Evolutionary conservation across 495 filamentous ascomycete species (phyloP).

Genomic region (Lichina pygmaea): DNA sequence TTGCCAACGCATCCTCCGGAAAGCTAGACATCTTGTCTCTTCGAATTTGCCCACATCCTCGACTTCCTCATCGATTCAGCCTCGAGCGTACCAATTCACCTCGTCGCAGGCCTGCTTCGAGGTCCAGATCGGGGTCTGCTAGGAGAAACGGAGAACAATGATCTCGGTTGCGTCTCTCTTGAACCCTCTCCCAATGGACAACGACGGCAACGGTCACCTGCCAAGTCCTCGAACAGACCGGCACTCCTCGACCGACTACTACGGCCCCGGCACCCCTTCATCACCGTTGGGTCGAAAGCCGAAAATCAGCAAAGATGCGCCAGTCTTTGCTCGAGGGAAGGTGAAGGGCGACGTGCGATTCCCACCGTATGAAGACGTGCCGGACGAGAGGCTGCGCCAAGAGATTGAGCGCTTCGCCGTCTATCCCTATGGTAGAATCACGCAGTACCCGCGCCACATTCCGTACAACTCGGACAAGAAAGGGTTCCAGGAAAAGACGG

Average conservation of each 20-base stretch:
- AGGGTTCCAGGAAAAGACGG: slow-evolving; percentile 57
- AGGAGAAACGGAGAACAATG: slow-evolving; percentile 12
- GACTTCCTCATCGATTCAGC: too few species aligned
- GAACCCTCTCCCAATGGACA: slow-evolving; percentile 22
- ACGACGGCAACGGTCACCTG: background rate
- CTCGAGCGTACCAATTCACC: too few species aligned
- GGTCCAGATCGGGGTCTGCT: background rate
- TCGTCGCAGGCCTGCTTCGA: too few species aligned
- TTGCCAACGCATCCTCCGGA: background rate
- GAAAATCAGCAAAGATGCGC: slow-evolving; percentile 31
- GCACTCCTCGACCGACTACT: slow-evolving; percentile 3
- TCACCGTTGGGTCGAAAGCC: slow-evolving; percentile 15
- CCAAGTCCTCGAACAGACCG: slow-evolving; percentile 3
- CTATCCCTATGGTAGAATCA: slow-evolving; percentile 40
- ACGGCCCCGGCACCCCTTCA: slow-evolving; percentile 2
- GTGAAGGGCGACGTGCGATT: slow-evolving; percentile 37
- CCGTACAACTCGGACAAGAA: slow-evolving; percentile 91
- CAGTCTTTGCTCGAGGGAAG: slow-evolving; percentile 27
- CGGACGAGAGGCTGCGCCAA: slow-evolving; percentile 24
- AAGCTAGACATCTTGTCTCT: background rate
- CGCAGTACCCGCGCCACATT: slow-evolving; percentile 43
- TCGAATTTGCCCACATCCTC: too few species aligned
- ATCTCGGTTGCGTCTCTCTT: slow-evolving; percentile 29
- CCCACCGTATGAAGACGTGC: slow-evolving; percentile 29
- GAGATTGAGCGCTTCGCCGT: slow-evolving; percentile 33